Base-by-base conservation (phyloP, 169 alveolate species). In the Plasmodium knowlesi region DNA sequence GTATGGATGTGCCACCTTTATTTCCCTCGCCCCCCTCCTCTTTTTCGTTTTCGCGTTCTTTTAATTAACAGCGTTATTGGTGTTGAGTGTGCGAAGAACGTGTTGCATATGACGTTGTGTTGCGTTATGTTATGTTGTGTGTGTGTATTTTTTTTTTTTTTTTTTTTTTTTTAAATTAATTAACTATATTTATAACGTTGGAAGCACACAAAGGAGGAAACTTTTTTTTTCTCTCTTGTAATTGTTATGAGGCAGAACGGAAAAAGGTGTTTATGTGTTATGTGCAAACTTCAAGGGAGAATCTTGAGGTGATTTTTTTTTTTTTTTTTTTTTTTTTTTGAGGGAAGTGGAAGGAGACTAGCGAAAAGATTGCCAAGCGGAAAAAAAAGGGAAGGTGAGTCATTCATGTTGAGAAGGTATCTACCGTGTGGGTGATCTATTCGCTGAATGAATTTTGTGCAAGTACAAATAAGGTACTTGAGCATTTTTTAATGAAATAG, bases 141-240 rank as follows among this genome's bases (percentile, higher is more conserved):
- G 41, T 34, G 1, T 34, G 1, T 34, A n/a, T n/a, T n/a, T n/a
- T n/a, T n/a, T n/a, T n/a, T n/a, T n/a, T n/a, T n/a, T n/a, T n/a
- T n/a, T 74, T 74, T 30, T 76, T 76, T 76, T 76, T 76, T 76
- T 76, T 76, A 37, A 30, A 30, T 76, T 76, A 76, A 76, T 76
- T 76, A 76, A 76, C 34, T 76, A 74, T 74, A 74, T 74, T 28
- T 74, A 53, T 74, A 74, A 74, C 43, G 43, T 74, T 74, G 43
- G 22, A 74, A 53, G 19, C 43, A 74, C 43, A 19, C 46, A 74
- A 30, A 74, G 83, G 43, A 74, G 83, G 28, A 74, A 74, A 34
- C 54, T 5, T 74, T 10, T 32, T n/a, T 57, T 57, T 57, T 57
- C n/a, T n/a, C n/a, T 57, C 73, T 57, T 4, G 32, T 57, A 57